Conservation (phyloP, 192 early-diverging fungal species). For the Jimgerdemannia lactiflua region DNA sequence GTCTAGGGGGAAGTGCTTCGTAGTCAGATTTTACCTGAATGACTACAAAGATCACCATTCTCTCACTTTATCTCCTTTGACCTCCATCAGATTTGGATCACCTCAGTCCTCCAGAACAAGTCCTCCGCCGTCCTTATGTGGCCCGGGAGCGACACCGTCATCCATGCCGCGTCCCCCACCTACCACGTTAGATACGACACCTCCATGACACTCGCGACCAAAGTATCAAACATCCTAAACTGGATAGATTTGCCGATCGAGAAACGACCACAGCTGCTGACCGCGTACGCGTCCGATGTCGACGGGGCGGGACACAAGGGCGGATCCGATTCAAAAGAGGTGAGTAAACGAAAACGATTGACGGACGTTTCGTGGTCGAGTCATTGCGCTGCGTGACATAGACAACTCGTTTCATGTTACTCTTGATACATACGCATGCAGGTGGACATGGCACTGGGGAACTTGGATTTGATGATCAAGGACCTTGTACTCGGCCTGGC, state of each 20-base stretch:
- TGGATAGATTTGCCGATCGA: conserved; percentile 78
- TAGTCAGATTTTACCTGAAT: too few species aligned
- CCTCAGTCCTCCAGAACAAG: conserved; percentile 67
- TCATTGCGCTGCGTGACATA: too few species aligned
- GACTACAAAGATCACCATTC: too few species aligned
- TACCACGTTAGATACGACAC: conserved; percentile 58
- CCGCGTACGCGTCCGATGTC: conserved; percentile 78
- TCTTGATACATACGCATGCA: neutral
- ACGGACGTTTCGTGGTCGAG: too few species aligned
- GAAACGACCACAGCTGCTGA: conserved; percentile 70
- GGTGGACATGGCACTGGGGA: conserved; percentile 53
- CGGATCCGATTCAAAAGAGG: conserved; percentile 64
- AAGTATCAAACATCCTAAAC: conserved; percentile 55
- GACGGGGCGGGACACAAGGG: conserved; percentile 73
- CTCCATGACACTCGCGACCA: conserved; percentile 39
- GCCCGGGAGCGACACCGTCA: conserved; percentile 70
- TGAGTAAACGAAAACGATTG: conserved; percentile 28
- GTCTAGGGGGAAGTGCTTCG: too few species aligned
- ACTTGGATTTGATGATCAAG: conserved; percentile 60
- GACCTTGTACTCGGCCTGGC: conserved; percentile 53
- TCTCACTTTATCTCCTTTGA: too few species aligned
- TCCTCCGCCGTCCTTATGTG: conserved; percentile 82
- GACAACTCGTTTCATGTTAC: too few species aligned
- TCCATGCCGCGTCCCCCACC: conserved; percentile 55
- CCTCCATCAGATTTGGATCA: conserved; percentile 73